Percentiles rank a stretch among this genome's conserved stretches.
Conservation (phyloP, 768 basidiomycete genomes). For the Pleurotus salmoneostramineus region DNA sequence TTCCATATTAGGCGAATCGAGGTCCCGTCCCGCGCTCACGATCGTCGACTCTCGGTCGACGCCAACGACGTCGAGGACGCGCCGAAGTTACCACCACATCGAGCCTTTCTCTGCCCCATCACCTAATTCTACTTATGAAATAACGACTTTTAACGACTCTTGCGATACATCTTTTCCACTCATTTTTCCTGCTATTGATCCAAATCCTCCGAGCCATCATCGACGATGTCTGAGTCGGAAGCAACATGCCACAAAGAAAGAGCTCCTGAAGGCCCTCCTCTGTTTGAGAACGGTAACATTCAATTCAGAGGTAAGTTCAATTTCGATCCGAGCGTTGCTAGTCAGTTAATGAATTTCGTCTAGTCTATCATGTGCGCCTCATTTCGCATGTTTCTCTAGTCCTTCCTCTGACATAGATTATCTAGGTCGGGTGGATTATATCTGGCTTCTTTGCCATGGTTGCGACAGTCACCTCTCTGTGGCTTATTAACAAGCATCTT, state of each 20-base stretch:
- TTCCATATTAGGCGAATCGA: background rate
- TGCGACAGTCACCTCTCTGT: constrained; percentile 55
- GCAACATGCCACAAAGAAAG: constrained; percentile 9
- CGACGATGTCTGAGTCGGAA: background rate
- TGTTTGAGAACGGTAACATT: constrained; percentile 59
- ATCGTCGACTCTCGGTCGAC: background rate
- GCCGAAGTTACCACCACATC: background rate
- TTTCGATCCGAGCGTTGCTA: background rate
- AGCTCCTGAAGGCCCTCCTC: constrained; percentile 31
- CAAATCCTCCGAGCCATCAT: background rate
- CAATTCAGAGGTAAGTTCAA: constrained; percentile 51
- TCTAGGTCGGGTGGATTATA: constrained; percentile 67
- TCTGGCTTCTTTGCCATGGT: constrained; percentile 55
- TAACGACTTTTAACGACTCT: constrained; percentile 4
- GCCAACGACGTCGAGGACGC: background rate
- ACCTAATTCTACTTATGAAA: background rate
- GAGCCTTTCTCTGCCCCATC: no score
- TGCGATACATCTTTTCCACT: background rate
- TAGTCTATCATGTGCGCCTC: constrained; percentile 54
- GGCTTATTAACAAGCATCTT: constrained; percentile 74
- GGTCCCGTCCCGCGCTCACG: background rate
- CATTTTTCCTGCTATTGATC: background rate
- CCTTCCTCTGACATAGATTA: background rate
- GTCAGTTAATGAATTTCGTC: background rate
- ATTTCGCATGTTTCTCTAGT: background rate